Evolutionary conservation across 257 asterid genomes (phyloP).

Genomic region (Solanum peruvianum): DNA sequence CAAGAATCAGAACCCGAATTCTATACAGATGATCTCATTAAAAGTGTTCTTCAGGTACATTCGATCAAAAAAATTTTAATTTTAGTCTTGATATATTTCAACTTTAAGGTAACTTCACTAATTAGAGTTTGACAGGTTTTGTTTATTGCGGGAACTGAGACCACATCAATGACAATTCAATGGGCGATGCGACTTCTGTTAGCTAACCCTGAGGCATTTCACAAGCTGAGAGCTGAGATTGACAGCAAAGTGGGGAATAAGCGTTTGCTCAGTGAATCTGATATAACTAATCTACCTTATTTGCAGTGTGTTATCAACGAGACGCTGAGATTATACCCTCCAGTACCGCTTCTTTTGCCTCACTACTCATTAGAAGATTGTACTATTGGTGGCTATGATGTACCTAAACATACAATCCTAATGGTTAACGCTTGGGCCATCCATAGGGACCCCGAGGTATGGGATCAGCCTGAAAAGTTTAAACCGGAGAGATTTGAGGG

Average conservation of each 20-base stretch:
- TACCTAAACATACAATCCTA: slow-evolving; percentile 29
- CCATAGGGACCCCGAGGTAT: slow-evolving; percentile 41
- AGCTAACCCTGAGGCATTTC: slow-evolving; percentile 19
- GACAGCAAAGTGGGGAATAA: slow-evolving; percentile 29
- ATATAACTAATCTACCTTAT: slow-evolving; percentile 36
- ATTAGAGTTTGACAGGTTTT: slow-evolving; percentile 12
- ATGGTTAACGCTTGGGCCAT: slow-evolving; percentile 43
- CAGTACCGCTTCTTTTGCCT: slow-evolving; percentile 43
- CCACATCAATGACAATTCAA: slow-evolving; percentile 23
- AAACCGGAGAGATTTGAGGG: slow-evolving; percentile 32
- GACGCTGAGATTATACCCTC: slow-evolving; percentile 37
- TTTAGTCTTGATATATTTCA: too few relatives aligned
- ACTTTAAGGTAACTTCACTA: background rate
- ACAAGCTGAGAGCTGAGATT: slow-evolving; percentile 30
- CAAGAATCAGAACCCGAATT: slow-evolving; percentile 16
- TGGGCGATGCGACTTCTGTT: slow-evolving; percentile 41
- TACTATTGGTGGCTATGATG: slow-evolving; percentile 24
- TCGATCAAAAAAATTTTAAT: background rate
- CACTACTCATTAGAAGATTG: slow-evolving; percentile 28
- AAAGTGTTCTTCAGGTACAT: slow-evolving; percentile 15
- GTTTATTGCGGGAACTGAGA: slow-evolving; percentile 47
- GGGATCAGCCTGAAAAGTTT: slow-evolving; percentile 44
- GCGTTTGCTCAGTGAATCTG: slow-evolving; percentile 27
- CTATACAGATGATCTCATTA: slow-evolving; percentile 14
- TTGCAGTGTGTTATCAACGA: slow-evolving; percentile 37